A percentile compares a stretch with the other conserved stretches of the same genome.
Evolutionary conservation across 208 protist species (phyloP).

Genomic region (Histomonas meleagridis): DNA sequence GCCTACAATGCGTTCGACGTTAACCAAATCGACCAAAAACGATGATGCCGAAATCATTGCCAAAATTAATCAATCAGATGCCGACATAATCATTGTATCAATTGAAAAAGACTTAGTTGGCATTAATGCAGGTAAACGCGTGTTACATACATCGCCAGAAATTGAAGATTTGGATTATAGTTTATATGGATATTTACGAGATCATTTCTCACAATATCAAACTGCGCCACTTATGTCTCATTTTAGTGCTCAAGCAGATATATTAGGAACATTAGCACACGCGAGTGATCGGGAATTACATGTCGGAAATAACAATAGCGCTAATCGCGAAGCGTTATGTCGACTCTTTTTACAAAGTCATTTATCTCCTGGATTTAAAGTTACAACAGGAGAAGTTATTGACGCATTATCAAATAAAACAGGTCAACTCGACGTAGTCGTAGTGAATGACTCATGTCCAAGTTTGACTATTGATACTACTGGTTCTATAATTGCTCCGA

Average conservation of each 20-base stretch:
- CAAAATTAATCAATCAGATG: neutral
- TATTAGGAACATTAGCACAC: neutral
- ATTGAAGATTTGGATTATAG: no score
- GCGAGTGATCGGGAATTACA: neutral
- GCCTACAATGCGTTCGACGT: neutral
- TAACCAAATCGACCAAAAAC: neutral
- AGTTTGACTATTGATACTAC: neutral
- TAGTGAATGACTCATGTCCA: neutral
- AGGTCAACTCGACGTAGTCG: neutral
- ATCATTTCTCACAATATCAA: neutral
- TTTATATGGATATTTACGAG: no score
- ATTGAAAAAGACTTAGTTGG: neutral
- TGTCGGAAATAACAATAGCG: neutral
- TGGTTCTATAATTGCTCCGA: neutral
- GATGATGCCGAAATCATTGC: neutral
- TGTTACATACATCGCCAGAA: neutral
- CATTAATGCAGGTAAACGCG: neutral
- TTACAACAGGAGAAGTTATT: slow-evolving; percentile 9
- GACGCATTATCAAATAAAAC: neutral
- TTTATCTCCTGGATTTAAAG: neutral
- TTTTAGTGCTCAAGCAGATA: neutral
- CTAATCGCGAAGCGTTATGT: neutral
- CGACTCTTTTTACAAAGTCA: neutral
- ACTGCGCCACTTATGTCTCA: neutral
- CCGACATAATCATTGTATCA: neutral